phyloP scores from a whole-genome alignment of 169 alveolate species.

The Eimeria necatrix region DNA sequence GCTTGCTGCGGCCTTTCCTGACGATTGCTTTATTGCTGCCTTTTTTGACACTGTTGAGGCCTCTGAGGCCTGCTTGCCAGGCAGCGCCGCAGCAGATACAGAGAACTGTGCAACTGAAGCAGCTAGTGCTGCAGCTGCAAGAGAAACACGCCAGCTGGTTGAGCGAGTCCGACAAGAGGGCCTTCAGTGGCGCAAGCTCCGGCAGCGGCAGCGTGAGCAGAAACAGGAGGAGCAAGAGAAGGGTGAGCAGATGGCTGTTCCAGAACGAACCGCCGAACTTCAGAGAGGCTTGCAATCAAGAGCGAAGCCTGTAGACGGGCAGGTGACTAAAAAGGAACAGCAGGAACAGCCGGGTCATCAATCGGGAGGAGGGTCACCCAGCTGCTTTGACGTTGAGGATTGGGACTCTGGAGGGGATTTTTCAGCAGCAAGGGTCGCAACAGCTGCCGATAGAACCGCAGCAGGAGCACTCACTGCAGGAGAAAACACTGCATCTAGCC shows the following conservation, averaged over 20 bases:
- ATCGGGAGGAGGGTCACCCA: not conserved
- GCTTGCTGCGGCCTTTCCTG: constrained; percentile 29
- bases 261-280: not conserved
- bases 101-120: not conserved
- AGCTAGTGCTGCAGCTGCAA: not conserved
- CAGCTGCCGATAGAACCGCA: not conserved
- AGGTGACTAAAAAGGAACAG: not conserved
- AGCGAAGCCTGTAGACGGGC: too few relatives aligned
- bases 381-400: not conserved
- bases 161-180: constrained; percentile 51
- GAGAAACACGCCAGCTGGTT: constrained; percentile 13
- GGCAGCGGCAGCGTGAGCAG: not conserved
- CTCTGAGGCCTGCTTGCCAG: not conserved
- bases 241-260: not conserved
- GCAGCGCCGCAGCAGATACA: not conserved
- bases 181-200: not conserved
- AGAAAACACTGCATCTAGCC: not conserved
- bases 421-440: constrained; percentile 12
- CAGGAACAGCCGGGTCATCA: constrained; percentile 14
- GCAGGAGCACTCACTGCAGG: not conserved
- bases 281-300: not conserved
- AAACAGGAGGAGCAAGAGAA: not conserved
- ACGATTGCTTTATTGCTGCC: constrained; percentile 60
- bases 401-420: not conserved
- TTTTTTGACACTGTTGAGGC: constrained; percentile 48